Evolutionary conservation across 228 moss, liverwort and hornwort species (phyloP).

Genomic region (Sphagnum magellanicum): DNA sequence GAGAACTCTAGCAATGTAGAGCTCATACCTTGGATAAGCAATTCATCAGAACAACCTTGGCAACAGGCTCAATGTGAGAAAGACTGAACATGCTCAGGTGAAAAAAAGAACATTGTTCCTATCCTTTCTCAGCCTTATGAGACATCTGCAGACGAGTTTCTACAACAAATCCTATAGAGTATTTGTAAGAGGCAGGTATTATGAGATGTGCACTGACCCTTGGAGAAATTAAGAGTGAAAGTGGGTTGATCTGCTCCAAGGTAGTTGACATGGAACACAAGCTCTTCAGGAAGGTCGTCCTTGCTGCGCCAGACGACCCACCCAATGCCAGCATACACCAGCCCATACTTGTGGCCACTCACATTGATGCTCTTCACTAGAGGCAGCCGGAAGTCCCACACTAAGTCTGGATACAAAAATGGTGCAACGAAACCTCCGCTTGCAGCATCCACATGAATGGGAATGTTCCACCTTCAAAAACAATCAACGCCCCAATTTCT

Average conservation of each 20-base stretch:
- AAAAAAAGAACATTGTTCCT: too few species aligned
- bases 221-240: slow-evolving; percentile 58
- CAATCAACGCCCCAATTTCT: neutral
- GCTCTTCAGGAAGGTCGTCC: slow-evolving; percentile 39
- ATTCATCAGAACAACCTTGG: too few species aligned
- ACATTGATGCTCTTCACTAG: slow-evolving; percentile 93
- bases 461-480: slow-evolving; percentile 31
- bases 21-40: too few species aligned
- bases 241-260: slow-evolving; percentile 56
- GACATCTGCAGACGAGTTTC: too few species aligned
- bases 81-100: too few species aligned
- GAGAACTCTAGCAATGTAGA: too few species aligned
- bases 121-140: too few species aligned
- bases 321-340: slow-evolving; percentile 55
- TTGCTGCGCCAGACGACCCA: slow-evolving; percentile 51
- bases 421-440: slow-evolving; percentile 70
- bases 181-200: too few species aligned
- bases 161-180: too few species aligned
- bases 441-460: slow-evolving; percentile 55
- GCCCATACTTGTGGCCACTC: slow-evolving; percentile 93
- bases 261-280: slow-evolving; percentile 54
- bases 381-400: slow-evolving; percentile 51
- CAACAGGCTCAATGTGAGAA: too few species aligned
- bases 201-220: slow-evolving; percentile 14
- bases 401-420: slow-evolving; percentile 46